phyloP scores from a whole-genome alignment of 2,329 filamentous ascomycete species.

The Aspergillus viridinutans region DNA sequence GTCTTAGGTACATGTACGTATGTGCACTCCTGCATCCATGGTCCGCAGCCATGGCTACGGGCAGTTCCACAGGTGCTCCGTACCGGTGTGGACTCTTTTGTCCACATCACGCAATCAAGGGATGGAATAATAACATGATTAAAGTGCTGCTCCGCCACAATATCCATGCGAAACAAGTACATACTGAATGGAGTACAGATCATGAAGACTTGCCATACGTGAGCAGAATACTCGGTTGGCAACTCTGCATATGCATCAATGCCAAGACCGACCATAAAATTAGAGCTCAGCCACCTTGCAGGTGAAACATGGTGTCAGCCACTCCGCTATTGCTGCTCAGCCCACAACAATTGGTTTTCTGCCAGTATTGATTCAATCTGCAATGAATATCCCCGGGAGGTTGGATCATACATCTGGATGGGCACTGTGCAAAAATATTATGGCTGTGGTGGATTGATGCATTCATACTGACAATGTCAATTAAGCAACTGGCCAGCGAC shows the following conservation, averaged over 20 bases:
- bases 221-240: neutral
- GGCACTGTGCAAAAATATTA: neutral
- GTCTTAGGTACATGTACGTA: neutral
- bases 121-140: neutral
- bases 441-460: neutral
- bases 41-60: neutral
- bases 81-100: neutral
- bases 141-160: neutral
- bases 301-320: neutral
- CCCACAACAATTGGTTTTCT: too few species aligned
- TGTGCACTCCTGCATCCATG: neutral
- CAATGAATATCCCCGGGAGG: neutral
- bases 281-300: neutral
- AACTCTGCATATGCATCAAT: neutral
- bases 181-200: neutral
- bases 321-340: neutral
- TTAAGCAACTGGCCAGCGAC: neutral
- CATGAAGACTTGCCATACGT: neutral
- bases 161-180: neutral
- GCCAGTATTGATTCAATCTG: too few species aligned
- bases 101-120: neutral
- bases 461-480: neutral
- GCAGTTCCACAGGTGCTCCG: neutral
- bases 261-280: neutral
- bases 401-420: neutral